These are phyloP conservation scores for Chloranthus sessilifolius DNA, from an alignment of 164 flowering plant species.

Conservation along the genomic window DNA sequence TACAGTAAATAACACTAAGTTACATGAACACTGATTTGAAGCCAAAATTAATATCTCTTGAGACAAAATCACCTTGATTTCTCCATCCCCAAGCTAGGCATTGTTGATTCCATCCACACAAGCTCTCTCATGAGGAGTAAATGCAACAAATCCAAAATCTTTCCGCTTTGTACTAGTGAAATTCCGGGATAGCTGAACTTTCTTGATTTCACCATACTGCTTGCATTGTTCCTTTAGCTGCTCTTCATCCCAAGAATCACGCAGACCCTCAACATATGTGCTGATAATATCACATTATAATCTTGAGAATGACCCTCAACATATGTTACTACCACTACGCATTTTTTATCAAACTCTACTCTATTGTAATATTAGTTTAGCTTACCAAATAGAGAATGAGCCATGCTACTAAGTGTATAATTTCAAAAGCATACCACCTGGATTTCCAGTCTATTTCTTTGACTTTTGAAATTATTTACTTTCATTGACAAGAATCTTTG, in stretches of 20 bases:
- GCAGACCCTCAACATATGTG: conserved; percentile 31
- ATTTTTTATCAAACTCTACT: too few relatives aligned
- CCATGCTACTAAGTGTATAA: too few relatives aligned
- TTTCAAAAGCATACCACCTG: too few relatives aligned
- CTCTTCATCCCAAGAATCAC: conserved; percentile 36
- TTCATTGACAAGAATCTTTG: too few relatives aligned
- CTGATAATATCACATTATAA: too few relatives aligned
- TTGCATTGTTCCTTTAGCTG: conserved; percentile 29
- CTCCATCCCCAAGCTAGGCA: conserved; percentile 27
- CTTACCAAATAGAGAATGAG: too few relatives aligned
- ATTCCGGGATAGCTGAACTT: conserved; percentile 29
- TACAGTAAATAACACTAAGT: conserved; percentile 2
- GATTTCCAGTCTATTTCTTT: too few relatives aligned
- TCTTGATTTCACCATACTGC: conserved; percentile 37
- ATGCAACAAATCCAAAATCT: conserved; percentile 38
- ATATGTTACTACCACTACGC: too few relatives aligned
- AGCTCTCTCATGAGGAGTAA: conserved; percentile 35
- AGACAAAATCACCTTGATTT: conserved; percentile 23
- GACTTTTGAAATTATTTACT: too few relatives aligned
- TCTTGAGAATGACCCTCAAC: too few relatives aligned
- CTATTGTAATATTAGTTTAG: too few relatives aligned
- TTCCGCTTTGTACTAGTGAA: conserved; percentile 21
- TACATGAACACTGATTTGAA: background rate
- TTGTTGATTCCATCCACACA: conserved; percentile 34
- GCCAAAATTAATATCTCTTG: background rate